Base-by-base conservation (phyloP, 148 eudicot genomes). In the Spergularia bocconei region DNA sequence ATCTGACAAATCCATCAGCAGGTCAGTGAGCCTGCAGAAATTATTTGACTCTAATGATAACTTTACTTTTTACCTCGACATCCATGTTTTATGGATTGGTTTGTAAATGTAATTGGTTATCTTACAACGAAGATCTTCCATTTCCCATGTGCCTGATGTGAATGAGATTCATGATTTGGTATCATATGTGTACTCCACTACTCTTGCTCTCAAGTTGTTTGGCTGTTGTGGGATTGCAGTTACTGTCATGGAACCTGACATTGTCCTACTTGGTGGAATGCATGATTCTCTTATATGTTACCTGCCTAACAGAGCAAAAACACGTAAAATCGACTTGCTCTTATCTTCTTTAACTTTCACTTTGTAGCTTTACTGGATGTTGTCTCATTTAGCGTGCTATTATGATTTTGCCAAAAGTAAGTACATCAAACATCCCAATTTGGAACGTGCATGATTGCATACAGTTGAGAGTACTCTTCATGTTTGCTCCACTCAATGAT, bases 1-100 rank as follows among this genome's bases (percentile, higher is more conserved):
- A 90, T 71, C 83, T 94, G 78, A 94, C 98, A 8, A 91, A 85
- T 69, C 98, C 90, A 57, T 87, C 98, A 33, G 88, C 91, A 64
- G 87, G 89, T 83, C 84, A 82, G 70, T 77, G 82, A 38, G 69
- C 38, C 14, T 33, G 14, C 47, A 17, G 39, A 65, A 23, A 75
- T 72, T 41, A 56, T 76, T 47, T 62, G 58, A 51, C 48, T 63
- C 15, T 51, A 15, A 70, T 29, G 20, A 75, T 70, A 2, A 51
- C 33, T 74, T 12, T 62, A 44, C 10, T 71, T 29, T 58, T n/a
- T 29, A 12, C 12, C 21, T 19, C 16, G 16, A 1, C 8, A 19
- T 29, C 5, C 59, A 29, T 50, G 23, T 59, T 48, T 50, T 5
- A 53, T 67, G 68, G 61, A 38, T 74, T 74, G 68, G 41, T 52